These are phyloP conservation scores for Carpinus viminea DNA, from an alignment of 306 rosid species.

Conservation along the genomic window DNA sequence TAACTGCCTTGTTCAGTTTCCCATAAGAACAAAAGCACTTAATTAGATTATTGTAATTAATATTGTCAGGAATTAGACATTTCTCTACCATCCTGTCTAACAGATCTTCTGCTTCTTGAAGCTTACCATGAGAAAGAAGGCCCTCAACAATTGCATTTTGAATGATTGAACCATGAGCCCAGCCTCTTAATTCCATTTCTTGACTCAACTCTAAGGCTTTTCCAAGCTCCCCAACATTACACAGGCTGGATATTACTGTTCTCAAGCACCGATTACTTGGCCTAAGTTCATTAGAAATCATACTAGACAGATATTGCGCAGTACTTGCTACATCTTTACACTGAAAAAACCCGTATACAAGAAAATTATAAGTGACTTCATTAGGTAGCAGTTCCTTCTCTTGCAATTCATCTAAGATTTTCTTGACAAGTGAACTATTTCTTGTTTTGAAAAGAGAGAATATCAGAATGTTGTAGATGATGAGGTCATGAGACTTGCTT, in stretches of 20 bases:
- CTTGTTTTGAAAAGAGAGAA: constrained; percentile 61
- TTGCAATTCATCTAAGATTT: constrained; percentile 55
- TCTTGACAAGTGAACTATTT: constrained; percentile 41
- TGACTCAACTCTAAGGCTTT: constrained; percentile 64
- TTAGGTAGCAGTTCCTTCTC: constrained; percentile 50
- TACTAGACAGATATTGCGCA: constrained; percentile 47
- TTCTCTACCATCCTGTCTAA: constrained; percentile 60
- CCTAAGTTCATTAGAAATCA: constrained; percentile 61
- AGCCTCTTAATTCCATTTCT: constrained; percentile 68
- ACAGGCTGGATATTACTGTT: constrained; percentile 51
- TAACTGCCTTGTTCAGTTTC: constrained; percentile 60
- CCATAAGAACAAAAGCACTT: constrained; percentile 60
- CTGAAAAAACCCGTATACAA: constrained; percentile 62
- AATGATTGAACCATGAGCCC: constrained; percentile 63
- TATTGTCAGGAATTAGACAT: constrained; percentile 56
- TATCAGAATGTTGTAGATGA: constrained; percentile 67
- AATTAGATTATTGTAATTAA: constrained; percentile 68
- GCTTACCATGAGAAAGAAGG: constrained; percentile 56
- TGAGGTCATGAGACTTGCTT: constrained; percentile 35
- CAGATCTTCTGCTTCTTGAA: constrained; percentile 70
- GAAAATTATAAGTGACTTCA: constrained; percentile 70
- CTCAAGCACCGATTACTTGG: constrained; percentile 75
- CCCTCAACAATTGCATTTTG: constrained; percentile 60
- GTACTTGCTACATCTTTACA: constrained; percentile 59
- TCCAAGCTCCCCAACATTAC: constrained; percentile 53